Evolutionary conservation across 306 rosid genomes (phyloP).

Genomic region (Pyrus betulifolia): DNA sequence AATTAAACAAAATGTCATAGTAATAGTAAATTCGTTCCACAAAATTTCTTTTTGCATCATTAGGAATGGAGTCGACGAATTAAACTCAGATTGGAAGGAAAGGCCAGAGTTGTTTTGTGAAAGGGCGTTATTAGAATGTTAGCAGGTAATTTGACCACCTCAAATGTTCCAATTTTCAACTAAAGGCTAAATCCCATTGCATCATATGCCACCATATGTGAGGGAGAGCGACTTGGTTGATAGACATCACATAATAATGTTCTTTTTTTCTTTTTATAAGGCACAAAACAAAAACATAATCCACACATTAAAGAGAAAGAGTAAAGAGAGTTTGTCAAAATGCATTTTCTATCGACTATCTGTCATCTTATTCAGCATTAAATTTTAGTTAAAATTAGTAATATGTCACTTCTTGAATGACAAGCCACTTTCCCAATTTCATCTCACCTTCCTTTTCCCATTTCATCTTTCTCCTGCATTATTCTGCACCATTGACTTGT

Average conservation of each 20-base stretch:
- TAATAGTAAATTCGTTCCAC: too few relatives aligned
- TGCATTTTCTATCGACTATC: accelerated
- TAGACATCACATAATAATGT: too few relatives aligned
- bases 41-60: too few relatives aligned
- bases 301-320: too few relatives aligned
- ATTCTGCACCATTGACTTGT: conserved; percentile 1
- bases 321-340: too few relatives aligned
- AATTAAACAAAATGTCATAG: too few relatives aligned
- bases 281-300: too few relatives aligned
- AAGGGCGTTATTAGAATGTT: neutral
- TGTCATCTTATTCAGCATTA: too few relatives aligned
- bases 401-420: neutral
- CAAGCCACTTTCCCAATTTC: neutral
- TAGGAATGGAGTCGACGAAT: too few relatives aligned
- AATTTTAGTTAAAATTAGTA: too few relatives aligned
- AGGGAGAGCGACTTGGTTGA: too few relatives aligned
- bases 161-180: neutral
- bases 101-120: neutral
- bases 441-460: neutral
- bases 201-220: neutral
- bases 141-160: neutral
- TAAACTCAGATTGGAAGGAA: neutral
- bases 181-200: neutral
- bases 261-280: too few relatives aligned
- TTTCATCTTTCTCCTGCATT: neutral